Conservation (phyloP, 345 rosid species). For the Gossypium thurberi region DNA sequence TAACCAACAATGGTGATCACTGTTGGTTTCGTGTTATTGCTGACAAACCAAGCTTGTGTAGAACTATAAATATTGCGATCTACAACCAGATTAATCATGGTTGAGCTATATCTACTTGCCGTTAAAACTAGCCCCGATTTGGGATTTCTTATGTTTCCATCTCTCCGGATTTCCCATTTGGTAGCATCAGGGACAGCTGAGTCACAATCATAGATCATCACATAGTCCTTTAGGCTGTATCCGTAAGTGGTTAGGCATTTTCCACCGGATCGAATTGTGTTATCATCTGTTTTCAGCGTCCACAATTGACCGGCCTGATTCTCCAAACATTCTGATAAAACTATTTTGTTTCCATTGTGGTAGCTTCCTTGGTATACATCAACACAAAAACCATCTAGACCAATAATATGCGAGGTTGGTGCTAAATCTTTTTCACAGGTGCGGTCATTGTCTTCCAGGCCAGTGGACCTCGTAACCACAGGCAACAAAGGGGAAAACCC, state of each 20-base stretch:
- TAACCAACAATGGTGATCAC: too few species aligned
- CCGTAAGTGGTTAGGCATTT: not conserved
- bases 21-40: too few species aligned
- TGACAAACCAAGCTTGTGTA: too few species aligned
- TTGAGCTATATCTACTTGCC: not conserved
- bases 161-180: not conserved
- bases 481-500: not conserved
- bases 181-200: not conserved
- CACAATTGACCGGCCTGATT: not conserved
- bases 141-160: not conserved
- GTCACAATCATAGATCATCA: not conserved
- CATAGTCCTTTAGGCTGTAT: not conserved
- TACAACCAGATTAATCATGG: not conserved
- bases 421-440: not conserved
- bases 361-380: not conserved
- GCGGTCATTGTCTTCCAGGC: not conserved
- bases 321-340: not conserved
- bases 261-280: not conserved
- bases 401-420: not conserved
- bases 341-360: not conserved
- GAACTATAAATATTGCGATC: too few species aligned
- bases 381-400: not conserved
- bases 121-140: not conserved
- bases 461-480: not conserved
- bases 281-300: not conserved